Evolutionary conservation across 192 early-diverging fungal genomes (phyloP).

Genomic region (Piromyces finnis): DNA sequence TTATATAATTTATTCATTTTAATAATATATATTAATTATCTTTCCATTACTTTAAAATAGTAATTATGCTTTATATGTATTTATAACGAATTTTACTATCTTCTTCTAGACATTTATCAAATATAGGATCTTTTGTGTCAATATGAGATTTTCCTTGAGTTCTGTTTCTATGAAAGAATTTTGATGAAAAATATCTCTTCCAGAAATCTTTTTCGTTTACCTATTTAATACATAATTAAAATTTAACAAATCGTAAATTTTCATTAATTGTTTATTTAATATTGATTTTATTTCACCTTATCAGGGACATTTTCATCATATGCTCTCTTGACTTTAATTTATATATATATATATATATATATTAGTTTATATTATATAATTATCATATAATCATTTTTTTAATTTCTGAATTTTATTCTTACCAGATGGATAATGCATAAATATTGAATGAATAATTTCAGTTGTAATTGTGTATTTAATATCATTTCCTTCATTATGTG

Average conservation of each 20-base stretch:
- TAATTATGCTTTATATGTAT: too few species aligned
- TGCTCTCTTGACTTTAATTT: conserved; percentile 55
- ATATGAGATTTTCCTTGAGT: conserved; percentile 19
- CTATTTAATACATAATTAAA: conserved; percentile 1
- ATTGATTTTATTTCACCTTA: conserved; percentile 13
- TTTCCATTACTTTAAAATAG: too few species aligned
- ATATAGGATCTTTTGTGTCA: conserved; percentile 47
- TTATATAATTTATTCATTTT: too few species aligned
- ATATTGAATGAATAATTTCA: conserved; percentile 76
- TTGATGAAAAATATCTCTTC: conserved; percentile 64
- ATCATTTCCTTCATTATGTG: conserved; percentile 52
- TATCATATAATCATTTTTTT: too few species aligned
- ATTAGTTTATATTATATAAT: too few species aligned
- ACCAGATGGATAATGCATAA: conserved; percentile 70
- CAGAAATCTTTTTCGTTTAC: conserved; percentile 65
- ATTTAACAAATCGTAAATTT: too few species aligned
- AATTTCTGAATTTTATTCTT: conserved; percentile 6
- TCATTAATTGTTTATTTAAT: too few species aligned
- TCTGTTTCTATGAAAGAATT: conserved; percentile 70
- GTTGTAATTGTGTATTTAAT: conserved; percentile 73
- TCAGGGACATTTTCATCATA: conserved; percentile 69
- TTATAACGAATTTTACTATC: conserved; percentile 33
- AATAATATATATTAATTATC: too few species aligned
- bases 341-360: too few species aligned
- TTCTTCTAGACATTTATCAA: conserved; percentile 55